Base-by-base conservation (phyloP, 768 basidiomycete genomes). In the Mycena venus region DNA sequence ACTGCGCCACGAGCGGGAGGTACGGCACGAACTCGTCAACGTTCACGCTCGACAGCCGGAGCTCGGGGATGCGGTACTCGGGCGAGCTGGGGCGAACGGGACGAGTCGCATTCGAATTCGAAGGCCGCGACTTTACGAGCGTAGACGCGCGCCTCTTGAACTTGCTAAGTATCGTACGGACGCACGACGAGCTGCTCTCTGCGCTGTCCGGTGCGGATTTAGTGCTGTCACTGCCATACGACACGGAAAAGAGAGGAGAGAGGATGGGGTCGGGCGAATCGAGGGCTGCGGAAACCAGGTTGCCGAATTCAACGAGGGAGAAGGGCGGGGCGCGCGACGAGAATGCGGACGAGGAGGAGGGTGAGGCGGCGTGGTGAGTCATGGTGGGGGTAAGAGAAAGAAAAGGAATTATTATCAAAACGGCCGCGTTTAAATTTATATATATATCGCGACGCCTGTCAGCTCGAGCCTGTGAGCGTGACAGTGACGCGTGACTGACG, bases 221-320 rank as follows among this genome's bases (percentile, higher is more conserved):
- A 2, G 8, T 25, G 62, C n/a, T 27, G 27, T n/a, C 19, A 17
- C 19, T 47, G n/a, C 6, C n/a, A 12, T 27, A 31, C 12, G 67
- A 34, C 31, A 58, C 7, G 0, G 60, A 44, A 34, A 59, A 44
- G 25, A 42, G 47, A 56, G 34, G 58, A n/a, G 53, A 29, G 34
- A 58, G 55, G 42, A 40, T 21, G n/a, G 68, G 67, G 9, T 56
- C 61, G 14, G 67, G 67, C 1, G 73, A 63, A 23, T 68, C 73
- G 53, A 74, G 73, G 0, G 73, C 73, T 23, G 73, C 73, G 19
- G 73, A 69, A 40, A 74, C 73, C 61, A 74, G 67, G 53, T 69
- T 68, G 23, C 62, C 62, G 55, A 74, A 74, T 53, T 74, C 73
- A 23, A 58, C 29, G 53, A 74, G 60, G 19, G 73, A 74, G 21